Evolutionary conservation across 1,139 yeast species (phyloP), one percentile per base, ranked within the genome.

Genomic region (Saccharomyces hybrid): DNA sequence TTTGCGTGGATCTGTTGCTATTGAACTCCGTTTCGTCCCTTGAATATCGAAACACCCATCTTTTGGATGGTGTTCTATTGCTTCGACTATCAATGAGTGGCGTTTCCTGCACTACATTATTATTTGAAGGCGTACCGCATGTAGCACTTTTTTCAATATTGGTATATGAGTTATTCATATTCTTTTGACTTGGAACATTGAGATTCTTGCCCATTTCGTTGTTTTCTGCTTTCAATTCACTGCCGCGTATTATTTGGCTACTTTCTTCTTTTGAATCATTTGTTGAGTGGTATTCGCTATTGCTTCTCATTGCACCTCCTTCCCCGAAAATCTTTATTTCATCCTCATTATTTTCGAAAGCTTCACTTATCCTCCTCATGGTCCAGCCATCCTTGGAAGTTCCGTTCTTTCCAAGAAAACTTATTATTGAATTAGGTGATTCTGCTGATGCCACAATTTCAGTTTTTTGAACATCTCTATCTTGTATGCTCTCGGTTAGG

Each of bases 61-160:
- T 56, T 13, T 49, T 51, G 11, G 61, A 50, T 9, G 56, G 50
- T 27, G 50, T 55, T 2, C 53, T 58, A 30, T 59, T 60, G 9
- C 59, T 60, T 13, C 58, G 59, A 47, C 58, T 61, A 42, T 61
- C 58, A n/a, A 57, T 50, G 11, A 52, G 50, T 2, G 61, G 57
- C 16, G 9, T 6, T 42, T 55, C 20, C 50, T 53, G 20, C 14
- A 7, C 34, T 20, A 4, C 5, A 16, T 38, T 38, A 5, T 38
- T 38, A 7, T 3, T 13, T 38, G 44, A 38, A 16, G 44, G 44
- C 4, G 44, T 38, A 11, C 44, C 44, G 9, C 25, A 38, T 9
- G 23, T n/a, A 38, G 6, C 44, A 16, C 44, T 16, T 5, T 9
- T 20, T 20, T 20, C 32, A 38, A 38, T 16, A 38, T 38, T 9